These are phyloP conservation scores for Arxiozyma telluris DNA, from an alignment of 1,139 yeast species.

Conservation along the genomic window DNA sequence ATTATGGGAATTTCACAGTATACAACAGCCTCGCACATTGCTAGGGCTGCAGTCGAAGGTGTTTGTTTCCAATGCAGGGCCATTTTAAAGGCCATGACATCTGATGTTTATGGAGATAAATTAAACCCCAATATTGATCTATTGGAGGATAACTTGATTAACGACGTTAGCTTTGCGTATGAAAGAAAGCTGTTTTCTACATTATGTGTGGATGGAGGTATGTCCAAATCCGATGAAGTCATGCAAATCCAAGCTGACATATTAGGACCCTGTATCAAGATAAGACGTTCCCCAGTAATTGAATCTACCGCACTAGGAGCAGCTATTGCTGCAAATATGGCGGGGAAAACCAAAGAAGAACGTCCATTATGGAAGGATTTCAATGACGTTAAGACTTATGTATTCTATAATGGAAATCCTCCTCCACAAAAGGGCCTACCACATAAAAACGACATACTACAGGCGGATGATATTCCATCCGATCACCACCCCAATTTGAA, in stretches of 20 bases:
- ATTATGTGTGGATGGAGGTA: slow-evolving; percentile 87
- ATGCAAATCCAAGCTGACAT: slow-evolving; percentile 93
- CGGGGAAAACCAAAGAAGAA: slow-evolving; percentile 42
- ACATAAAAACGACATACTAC: not conserved
- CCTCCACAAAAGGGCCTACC: not conserved
- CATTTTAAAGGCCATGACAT: slow-evolving; percentile 81
- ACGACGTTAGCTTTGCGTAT: slow-evolving; percentile 23
- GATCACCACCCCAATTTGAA: slow-evolving; percentile 16
- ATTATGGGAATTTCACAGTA: slow-evolving; percentile 88
- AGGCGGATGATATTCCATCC: slow-evolving; percentile 19
- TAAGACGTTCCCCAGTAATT: slow-evolving; percentile 68
- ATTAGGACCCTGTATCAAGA: slow-evolving; percentile 76
- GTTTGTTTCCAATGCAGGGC: slow-evolving; percentile 92
- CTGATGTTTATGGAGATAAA: slow-evolving; percentile 53
- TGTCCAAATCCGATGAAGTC: slow-evolving; percentile 86
- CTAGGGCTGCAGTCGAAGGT: slow-evolving; percentile 91
- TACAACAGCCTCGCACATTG: slow-evolving; percentile 79
- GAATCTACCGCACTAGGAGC: slow-evolving; percentile 97
- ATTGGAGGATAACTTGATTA: slow-evolving; percentile 31
- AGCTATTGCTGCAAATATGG: slow-evolving; percentile 89
- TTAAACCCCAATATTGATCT: slow-evolving; percentile 27
- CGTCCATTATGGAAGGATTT: slow-evolving; percentile 69
- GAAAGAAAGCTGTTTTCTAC: slow-evolving; percentile 42
- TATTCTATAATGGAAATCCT: slow-evolving; percentile 26
- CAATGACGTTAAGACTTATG: slow-evolving; percentile 46